Base-by-base conservation (phyloP, 129 eudicot species). In the Glebionis coronaria region DNA sequence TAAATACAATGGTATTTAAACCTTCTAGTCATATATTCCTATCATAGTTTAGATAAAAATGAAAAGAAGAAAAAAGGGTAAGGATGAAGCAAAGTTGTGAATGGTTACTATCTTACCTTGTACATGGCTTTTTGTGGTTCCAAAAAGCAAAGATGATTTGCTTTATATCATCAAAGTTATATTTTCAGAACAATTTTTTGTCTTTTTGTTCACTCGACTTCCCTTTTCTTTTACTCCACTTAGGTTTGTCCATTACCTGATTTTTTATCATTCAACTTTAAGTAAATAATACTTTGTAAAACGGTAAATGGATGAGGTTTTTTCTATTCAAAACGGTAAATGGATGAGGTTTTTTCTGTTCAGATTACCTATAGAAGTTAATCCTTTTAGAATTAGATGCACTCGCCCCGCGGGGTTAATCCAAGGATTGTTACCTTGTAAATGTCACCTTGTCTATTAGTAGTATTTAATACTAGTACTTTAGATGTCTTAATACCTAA, bases 61-160 rank as follows among this genome's bases (percentile, higher is more conserved):
- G 42, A 52, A 25, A 23, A 45, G 0, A 55, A 55, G 9, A 10
- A 31, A 50, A 38, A 40, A 4, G 9, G 44, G 63, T 27, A 12
- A 44, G 23, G 59, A 49, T 13, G 74, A 75, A 75, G 79, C 35
- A 51, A 75, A 75, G 74, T 67, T 75, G 49, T 58, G 68, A 75
- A 67, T 75, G 79, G 52, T 75, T 45, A 58, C 56, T 38, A 25
- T 60, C 69, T 73, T 73, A 19, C 38, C 69, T 35, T 6, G 50
- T 50, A 10, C 14, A 49, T 35, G 40, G 28, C 57, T 40, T 68
- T 67, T 63, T 73, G 71, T 23, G 65, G 65, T 25, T 63, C 56
- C 57, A 68, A 38, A 67, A 68, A 69, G 74, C 56, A 75, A 75
- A 75, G 42, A 60, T 59, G 79, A 56, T 23, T 11, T 23, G 67